phyloP scores from a whole-genome alignment of 371 early-diverging fungal genomes.

The Rhizopus stolonifer region DNA sequence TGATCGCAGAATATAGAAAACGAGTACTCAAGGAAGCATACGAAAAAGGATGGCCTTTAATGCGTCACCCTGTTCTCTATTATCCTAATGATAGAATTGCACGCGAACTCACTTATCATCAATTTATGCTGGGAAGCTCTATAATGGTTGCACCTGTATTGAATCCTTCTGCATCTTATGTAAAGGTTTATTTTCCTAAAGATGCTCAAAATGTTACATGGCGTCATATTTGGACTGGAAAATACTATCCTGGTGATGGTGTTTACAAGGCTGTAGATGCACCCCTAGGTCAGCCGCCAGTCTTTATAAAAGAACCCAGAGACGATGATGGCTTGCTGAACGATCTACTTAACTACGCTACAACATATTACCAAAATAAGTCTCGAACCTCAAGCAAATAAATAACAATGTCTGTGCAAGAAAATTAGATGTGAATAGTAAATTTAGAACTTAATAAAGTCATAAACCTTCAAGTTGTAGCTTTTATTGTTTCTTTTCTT shows the following conservation, averaged over 20 bases:
- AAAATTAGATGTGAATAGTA: too few relatives aligned
- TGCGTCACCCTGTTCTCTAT: conserved; percentile 51
- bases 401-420: too few relatives aligned
- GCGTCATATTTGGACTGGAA: conserved; percentile 51
- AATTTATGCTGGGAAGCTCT: conserved; percentile 35
- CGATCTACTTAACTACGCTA: conserved; percentile 34
- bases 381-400: too few relatives aligned
- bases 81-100: conserved; percentile 44
- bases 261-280: conserved; percentile 37
- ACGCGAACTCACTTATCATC: conserved; percentile 34
- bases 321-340: conserved; percentile 40
- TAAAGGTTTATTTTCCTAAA: conserved; percentile 49
- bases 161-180: conserved; percentile 35
- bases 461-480: too few relatives aligned
- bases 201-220: conserved; percentile 29
- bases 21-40: conserved; percentile 44
- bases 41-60: conserved; percentile 51
- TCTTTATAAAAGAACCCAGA: conserved; percentile 46
- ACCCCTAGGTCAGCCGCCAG: conserved; percentile 47
- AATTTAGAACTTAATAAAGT: too few relatives aligned
- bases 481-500: too few relatives aligned
- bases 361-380: conserved; percentile 14
- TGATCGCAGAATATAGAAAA: conserved; percentile 37
- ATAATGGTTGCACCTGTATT: conserved; percentile 41
- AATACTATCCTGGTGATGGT: conserved; percentile 39